Evolutionary conservation across 1,139 yeast species (phyloP).

Genomic region (Pichia inconspicua): DNA sequence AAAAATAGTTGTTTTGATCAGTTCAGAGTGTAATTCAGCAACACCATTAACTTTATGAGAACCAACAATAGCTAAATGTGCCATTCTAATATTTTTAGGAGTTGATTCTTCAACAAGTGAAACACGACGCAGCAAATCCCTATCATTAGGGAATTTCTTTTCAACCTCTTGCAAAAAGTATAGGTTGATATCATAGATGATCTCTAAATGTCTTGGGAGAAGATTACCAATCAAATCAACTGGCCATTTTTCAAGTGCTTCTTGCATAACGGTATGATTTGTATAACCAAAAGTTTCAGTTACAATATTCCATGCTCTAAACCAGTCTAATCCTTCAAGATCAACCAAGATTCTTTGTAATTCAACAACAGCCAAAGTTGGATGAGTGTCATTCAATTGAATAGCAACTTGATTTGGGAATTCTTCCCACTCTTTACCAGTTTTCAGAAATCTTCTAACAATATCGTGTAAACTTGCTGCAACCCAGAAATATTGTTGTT

Average conservation of each 20-base stretch:
- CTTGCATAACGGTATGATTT: conserved; percentile 90
- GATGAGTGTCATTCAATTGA: conserved; percentile 93
- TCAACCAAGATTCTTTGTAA: conserved; percentile 82
- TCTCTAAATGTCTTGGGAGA: conserved; percentile 87
- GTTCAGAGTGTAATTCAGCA: conserved; percentile 89
- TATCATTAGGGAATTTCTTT: conserved; percentile 61
- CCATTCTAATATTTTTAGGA: conserved; percentile 87
- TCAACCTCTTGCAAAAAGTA: conserved; percentile 73
- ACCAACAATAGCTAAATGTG: conserved; percentile 82
- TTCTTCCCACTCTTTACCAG: conserved; percentile 70
- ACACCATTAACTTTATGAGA: conserved; percentile 94
- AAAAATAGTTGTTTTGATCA: conserved; percentile 82
- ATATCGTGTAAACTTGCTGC: conserved; percentile 90
- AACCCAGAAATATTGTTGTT: conserved; percentile 97
- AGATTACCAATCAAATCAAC: conserved; percentile 67
- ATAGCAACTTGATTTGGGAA: conserved; percentile 84
- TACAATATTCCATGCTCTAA: conserved; percentile 79
- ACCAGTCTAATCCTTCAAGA: conserved; percentile 74
- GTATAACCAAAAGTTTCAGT: conserved; percentile 82
- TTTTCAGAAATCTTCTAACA: conserved; percentile 80
- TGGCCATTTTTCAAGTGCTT: conserved; percentile 96
- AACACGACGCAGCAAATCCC: conserved; percentile 59
- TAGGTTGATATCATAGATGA: conserved; percentile 79
- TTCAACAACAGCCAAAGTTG: conserved; percentile 86
- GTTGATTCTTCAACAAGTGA: conserved; percentile 78